Evolutionary conservation across 352 stramenopile genomes (phyloP).

Genomic region (Phytophthora uliginosa): DNA sequence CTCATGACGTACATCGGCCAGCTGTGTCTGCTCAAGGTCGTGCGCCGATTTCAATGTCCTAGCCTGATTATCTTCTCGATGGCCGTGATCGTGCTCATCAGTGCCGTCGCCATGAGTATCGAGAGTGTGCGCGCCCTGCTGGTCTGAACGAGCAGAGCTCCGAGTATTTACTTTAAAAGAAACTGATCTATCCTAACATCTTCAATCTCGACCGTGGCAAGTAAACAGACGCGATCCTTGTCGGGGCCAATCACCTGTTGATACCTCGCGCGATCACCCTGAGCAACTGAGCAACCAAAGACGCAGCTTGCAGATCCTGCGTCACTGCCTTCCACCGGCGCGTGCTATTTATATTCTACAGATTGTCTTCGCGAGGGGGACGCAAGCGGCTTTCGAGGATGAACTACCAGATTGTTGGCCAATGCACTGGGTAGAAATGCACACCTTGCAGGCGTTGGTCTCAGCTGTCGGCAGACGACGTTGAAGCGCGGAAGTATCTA

Average conservation of each 20-base stretch:
- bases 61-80: conserved; percentile 81
- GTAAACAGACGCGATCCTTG: neutral
- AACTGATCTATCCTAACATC: neutral
- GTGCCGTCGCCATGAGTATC: conserved; percentile 70
- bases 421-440: neutral
- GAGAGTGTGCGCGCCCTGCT: conserved; percentile 58
- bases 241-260: neutral
- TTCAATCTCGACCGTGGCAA: neutral
- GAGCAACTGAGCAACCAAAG: too few species aligned
- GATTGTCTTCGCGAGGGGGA: neutral
- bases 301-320: too few species aligned
- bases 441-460: neutral
- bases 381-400: neutral
- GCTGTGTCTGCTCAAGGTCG: conserved; percentile 56
- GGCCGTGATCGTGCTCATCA: conserved; percentile 72
- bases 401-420: neutral
- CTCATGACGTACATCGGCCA: conserved; percentile 69
- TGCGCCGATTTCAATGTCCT: conserved; percentile 70
- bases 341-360: too few species aligned
- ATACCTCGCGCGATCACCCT: neutral
- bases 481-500: neutral
- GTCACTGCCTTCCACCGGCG: too few species aligned
- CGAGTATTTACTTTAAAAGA: conserved; percentile 2
- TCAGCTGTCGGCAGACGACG: neutral
- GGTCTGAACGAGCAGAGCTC: conserved; percentile 6